Evolutionary conservation across 192 early-diverging fungal genomes (phyloP).

Genomic region (Linnemannia exigua): DNA sequence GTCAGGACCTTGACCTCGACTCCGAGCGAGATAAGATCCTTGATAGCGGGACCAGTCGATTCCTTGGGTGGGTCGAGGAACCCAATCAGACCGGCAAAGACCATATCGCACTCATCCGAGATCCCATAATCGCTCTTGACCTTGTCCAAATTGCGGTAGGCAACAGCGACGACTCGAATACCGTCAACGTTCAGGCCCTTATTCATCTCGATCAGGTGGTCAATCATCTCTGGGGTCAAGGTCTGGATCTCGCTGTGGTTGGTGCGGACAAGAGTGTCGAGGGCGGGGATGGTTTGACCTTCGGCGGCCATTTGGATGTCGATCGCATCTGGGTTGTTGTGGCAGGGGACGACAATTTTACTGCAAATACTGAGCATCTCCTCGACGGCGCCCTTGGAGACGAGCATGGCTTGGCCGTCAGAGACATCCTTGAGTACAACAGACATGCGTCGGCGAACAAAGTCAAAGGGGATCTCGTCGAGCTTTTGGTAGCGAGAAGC

Average conservation of each 20-base stretch:
- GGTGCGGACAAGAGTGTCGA: constrained; percentile 14
- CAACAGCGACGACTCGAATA: constrained; percentile 65
- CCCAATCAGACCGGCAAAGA: constrained; percentile 61
- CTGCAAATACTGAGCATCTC: constrained; percentile 61
- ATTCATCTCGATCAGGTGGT: constrained; percentile 32
- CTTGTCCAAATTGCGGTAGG: constrained; percentile 43
- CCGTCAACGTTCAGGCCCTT: constrained; percentile 56
- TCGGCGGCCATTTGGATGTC: constrained; percentile 21
- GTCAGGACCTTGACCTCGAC: constrained; percentile 68
- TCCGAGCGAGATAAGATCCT: constrained; percentile 50
- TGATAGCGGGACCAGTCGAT: constrained; percentile 56
- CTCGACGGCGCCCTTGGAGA: constrained; percentile 66
- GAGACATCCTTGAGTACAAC: constrained; percentile 55
- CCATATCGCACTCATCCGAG: constrained; percentile 58
- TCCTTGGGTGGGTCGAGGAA: constrained; percentile 68
- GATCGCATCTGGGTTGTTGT: background rate
- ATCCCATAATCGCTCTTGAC: constrained; percentile 23
- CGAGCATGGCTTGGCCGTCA: constrained; percentile 21
- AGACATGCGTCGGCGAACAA: constrained; percentile 65
- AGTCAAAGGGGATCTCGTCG: constrained; percentile 70
- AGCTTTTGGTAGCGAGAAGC: constrained; percentile 33
- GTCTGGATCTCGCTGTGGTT: constrained; percentile 13
- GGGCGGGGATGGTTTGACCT: background rate
- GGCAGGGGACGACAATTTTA: constrained; percentile 39
- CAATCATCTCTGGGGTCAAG: constrained; percentile 35